Percentiles rank a stretch among this genome's conserved stretches.
phyloP scores from a whole-genome alignment of 495 filamentous ascomycete genomes.

The Daldinia childiae region DNA sequence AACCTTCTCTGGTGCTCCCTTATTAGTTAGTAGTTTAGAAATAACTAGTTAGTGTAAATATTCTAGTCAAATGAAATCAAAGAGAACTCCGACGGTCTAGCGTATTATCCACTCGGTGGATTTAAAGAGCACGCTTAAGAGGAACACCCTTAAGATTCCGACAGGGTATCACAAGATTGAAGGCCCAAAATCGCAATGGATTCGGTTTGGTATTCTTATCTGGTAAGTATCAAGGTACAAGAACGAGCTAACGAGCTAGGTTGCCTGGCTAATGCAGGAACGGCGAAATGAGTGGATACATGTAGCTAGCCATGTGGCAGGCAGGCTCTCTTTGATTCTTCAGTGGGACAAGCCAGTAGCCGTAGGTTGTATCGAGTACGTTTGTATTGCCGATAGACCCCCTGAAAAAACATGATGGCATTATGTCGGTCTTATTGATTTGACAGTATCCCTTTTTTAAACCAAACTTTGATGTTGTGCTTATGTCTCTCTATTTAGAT shows the following conservation, averaged over 20 bases:
- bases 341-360: constrained; percentile 17
- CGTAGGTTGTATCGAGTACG: constrained; percentile 30
- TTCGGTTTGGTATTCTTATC: constrained; percentile 32
- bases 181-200: constrained; percentile 8
- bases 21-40: constrained; percentile 6
- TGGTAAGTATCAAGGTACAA: constrained; percentile 24
- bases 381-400: background rate
- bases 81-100: background rate
- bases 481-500: background rate
- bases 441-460: constrained; percentile 2
- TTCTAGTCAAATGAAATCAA: background rate
- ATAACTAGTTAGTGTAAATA: too few species aligned
- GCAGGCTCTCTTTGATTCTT: constrained; percentile 12
- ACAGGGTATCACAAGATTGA: constrained; percentile 4
- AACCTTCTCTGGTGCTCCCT: background rate
- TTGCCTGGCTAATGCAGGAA: constrained; percentile 42
- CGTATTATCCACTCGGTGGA: background rate
- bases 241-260: background rate
- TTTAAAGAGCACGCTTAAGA: background rate
- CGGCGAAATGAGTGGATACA: constrained; percentile 20
- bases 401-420: constrained; percentile 36
- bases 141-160: constrained; percentile 13
- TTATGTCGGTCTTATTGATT: constrained; percentile 37
- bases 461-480: constrained; percentile 18
- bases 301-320: constrained; percentile 44